Evolutionary conservation across 202 grass and related monocot species (phyloP).

Genomic region (Digitaria exilis): DNA sequence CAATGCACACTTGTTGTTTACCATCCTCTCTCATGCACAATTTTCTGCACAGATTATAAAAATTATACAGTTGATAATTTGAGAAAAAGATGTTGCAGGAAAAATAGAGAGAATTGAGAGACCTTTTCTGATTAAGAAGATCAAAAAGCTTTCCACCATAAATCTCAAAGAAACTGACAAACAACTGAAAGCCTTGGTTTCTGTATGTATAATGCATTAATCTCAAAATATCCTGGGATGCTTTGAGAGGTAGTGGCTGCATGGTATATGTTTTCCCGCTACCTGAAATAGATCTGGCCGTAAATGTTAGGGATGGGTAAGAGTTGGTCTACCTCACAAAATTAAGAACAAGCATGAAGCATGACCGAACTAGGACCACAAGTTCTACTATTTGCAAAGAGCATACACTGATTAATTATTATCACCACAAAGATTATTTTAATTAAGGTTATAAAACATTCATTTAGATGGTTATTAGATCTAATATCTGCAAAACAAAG

Average conservation of each 20-base stretch:
- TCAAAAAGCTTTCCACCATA: not conserved
- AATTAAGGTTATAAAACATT: not conserved
- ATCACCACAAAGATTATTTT: not conserved
- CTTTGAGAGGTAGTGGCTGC: not conserved
- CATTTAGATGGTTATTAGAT: not conserved
- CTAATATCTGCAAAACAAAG: not conserved
- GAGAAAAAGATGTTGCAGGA: not conserved
- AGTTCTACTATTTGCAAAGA: not conserved
- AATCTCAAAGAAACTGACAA: not conserved
- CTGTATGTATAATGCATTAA: not conserved
- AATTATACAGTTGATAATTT: not conserved
- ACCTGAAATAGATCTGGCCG: not conserved
- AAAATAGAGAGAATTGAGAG: constrained; percentile 1
- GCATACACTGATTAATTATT: not conserved
- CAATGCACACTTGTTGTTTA: constrained; percentile 34
- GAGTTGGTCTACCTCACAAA: not conserved
- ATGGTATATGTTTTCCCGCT: not conserved
- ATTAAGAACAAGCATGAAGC: not conserved
- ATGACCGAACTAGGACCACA: not conserved
- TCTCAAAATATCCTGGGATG: not conserved
- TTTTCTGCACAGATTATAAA: constrained; percentile 38
- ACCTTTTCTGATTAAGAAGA: constrained; percentile 56
- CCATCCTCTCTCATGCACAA: constrained; percentile 64
- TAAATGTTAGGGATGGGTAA: not conserved
- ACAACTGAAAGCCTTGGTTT: not conserved